Percentiles rank a stretch among this genome's conserved stretches.
phyloP scores from a whole-genome alignment of 371 early-diverging fungal genomes.

The Entomophthora muscae region DNA sequence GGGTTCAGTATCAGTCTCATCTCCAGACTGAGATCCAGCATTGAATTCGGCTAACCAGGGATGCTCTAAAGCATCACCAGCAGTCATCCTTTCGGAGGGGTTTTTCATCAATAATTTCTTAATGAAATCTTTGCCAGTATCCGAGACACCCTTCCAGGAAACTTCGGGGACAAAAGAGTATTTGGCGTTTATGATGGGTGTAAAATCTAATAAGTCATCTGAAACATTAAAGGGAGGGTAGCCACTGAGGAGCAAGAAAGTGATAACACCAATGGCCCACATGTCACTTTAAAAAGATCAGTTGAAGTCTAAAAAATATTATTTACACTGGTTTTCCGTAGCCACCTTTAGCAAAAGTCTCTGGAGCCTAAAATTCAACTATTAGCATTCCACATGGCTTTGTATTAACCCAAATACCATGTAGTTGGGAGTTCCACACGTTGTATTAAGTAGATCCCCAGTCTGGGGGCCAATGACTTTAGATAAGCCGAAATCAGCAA shows the following conservation, averaged over 20 bases:
- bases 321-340: conserved; percentile 37
- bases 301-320: not conserved
- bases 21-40: not conserved
- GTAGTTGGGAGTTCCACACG: conserved; percentile 76
- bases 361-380: conserved; percentile 36
- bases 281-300: conserved; percentile 27
- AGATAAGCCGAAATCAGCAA: conserved; percentile 79
- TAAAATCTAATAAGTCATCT: conserved; percentile 32
- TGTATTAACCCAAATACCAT: conserved; percentile 22
- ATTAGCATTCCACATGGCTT: not conserved
- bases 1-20: not conserved
- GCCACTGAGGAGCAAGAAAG: conserved; percentile 71
- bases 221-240: conserved; percentile 71
- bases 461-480: conserved; percentile 61
- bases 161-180: conserved; percentile 48
- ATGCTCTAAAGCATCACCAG: conserved; percentile 45
- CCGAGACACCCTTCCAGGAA: conserved; percentile 39
- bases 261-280: conserved; percentile 83
- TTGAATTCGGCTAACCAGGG: conserved; percentile 26
- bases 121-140: conserved; percentile 56
- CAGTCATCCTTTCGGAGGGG: conserved; percentile 46
- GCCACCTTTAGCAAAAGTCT: conserved; percentile 49
- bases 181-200: conserved; percentile 46
- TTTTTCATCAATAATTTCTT: conserved; percentile 47
- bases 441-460: conserved; percentile 53